Conservation (phyloP, 305 asterid species). For the Fraxinus albicans region DNA sequence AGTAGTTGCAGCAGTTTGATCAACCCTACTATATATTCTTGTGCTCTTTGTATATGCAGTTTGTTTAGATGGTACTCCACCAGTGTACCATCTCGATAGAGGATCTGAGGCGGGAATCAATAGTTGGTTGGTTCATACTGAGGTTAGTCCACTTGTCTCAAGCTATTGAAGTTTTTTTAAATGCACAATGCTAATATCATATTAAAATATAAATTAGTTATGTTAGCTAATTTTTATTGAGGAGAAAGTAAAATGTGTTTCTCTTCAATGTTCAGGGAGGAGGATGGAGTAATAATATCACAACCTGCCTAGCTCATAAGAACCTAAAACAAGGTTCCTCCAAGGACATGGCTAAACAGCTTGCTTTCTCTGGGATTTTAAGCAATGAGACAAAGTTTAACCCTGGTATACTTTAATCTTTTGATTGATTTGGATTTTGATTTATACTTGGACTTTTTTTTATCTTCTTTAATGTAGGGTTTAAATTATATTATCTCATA, state of each 20-base stretch:
- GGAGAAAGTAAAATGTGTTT: neutral
- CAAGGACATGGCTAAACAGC: constrained; percentile 56
- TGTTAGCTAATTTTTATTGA: too few relatives aligned
- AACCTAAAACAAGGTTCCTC: constrained; percentile 54
- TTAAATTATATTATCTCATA: neutral
- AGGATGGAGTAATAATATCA: constrained; percentile 66
- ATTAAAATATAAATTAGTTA: too few relatives aligned
- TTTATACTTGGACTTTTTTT: neutral
- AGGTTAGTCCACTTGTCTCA: constrained; percentile 23
- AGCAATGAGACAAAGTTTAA: constrained; percentile 66
- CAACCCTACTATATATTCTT: neutral
- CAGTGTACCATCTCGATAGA: constrained; percentile 62
- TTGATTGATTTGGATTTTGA: neutral
- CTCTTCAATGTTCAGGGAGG: constrained; percentile 57
- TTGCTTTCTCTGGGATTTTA: constrained; percentile 76
- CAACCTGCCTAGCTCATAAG: constrained; percentile 49
- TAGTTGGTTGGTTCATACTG: constrained; percentile 63
- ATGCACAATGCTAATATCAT: too few relatives aligned
- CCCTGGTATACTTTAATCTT: constrained; percentile 52
- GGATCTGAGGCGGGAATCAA: constrained; percentile 63
- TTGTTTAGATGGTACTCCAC: constrained; percentile 84
- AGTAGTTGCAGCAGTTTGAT: constrained; percentile 27
- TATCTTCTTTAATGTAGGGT: neutral
- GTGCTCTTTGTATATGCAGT: constrained; percentile 31
- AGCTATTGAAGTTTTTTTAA: neutral